Percentiles rank a stretch among this genome's conserved stretches.
phyloP scores from a whole-genome alignment of 768 basidiomycete genomes.

The Plicaturopsis crispa region DNA sequence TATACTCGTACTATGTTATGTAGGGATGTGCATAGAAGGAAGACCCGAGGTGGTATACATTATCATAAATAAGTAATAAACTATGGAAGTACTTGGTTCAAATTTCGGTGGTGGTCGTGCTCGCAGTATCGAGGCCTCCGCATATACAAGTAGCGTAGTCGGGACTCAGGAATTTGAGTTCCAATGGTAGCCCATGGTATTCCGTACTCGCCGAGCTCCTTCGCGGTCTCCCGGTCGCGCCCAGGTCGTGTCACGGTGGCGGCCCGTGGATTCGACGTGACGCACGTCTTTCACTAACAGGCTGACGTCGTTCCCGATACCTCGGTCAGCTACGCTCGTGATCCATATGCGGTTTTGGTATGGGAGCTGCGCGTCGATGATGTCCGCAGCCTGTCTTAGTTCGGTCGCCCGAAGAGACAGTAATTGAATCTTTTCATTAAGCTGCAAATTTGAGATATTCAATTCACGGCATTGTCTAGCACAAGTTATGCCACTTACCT shows the following conservation, averaged over 20 bases:
- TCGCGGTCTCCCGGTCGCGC: conserved; percentile 3
- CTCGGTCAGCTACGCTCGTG: conserved; percentile 5
- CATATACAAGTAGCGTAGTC: too few relatives aligned
- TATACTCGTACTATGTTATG: too few relatives aligned
- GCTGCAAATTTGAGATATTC: neutral
- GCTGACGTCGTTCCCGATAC: conserved; percentile 10
- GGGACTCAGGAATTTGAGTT: too few relatives aligned
- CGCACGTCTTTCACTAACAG: conserved; percentile 13
- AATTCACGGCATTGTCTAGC: neutral
- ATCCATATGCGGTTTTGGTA: conserved; percentile 8
- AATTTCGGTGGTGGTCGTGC: too few relatives aligned
- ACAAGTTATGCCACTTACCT: neutral
- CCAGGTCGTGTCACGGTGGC: conserved; percentile 14
- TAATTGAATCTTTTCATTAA: neutral
- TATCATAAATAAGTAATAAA: too few relatives aligned
- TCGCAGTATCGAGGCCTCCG: too few relatives aligned
- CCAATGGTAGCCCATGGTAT: conserved; percentile 16
- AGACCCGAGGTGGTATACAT: too few relatives aligned
- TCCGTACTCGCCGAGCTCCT: conserved; percentile 5
- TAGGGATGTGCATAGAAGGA: too few relatives aligned
- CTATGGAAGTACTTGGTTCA: too few relatives aligned
- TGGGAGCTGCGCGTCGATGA: conserved; percentile 3
- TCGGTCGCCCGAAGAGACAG: neutral
- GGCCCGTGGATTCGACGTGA: conserved; percentile 8
- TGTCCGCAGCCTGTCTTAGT: neutral